A percentile compares a stretch with the other conserved stretches of the same genome.
Evolutionary conservation across 306 rosid species (phyloP).

Genomic region (Dryas octopetala): DNA sequence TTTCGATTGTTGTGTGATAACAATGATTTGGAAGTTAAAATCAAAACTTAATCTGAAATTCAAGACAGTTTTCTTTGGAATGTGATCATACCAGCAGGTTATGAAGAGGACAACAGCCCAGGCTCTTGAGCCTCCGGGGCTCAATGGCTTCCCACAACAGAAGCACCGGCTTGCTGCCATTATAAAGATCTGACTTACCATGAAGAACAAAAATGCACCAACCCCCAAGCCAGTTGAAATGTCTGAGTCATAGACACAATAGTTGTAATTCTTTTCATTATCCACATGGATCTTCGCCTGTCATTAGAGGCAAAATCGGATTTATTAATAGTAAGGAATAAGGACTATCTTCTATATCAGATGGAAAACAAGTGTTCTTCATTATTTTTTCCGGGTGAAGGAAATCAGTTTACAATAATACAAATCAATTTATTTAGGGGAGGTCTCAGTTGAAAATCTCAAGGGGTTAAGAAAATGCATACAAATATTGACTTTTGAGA

Average conservation of each 20-base stretch:
- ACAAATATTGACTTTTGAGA: no score
- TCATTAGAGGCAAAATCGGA: not conserved
- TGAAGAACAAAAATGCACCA: slow-evolving; percentile 83
- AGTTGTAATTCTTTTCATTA: slow-evolving; percentile 35
- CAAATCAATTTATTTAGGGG: no score
- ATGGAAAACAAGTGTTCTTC: not conserved
- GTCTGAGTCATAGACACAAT: slow-evolving; percentile 81
- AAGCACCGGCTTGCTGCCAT: slow-evolving; percentile 97
- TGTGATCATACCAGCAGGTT: slow-evolving; percentile 71
- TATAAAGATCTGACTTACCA: slow-evolving; percentile 67
- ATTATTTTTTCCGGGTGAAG: not conserved
- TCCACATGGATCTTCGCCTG: slow-evolving; percentile 67
- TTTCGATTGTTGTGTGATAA: not conserved
- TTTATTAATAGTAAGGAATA: not conserved
- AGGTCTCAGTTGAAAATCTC: no score
- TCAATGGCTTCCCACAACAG: slow-evolving; percentile 89
- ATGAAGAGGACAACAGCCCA: slow-evolving; percentile 82
- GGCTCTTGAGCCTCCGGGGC: slow-evolving; percentile 90
- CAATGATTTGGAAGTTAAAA: not conserved
- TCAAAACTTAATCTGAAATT: not conserved
- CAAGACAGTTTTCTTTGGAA: slow-evolving; percentile 4
- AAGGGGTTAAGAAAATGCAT: no score
- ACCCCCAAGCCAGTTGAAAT: slow-evolving; percentile 90
- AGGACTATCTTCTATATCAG: not conserved
- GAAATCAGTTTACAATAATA: not conserved